These are phyloP conservation scores for Astrothelium macrocarpum DNA, from an alignment of 495 filamentous ascomycete species.

Conservation along the genomic window DNA sequence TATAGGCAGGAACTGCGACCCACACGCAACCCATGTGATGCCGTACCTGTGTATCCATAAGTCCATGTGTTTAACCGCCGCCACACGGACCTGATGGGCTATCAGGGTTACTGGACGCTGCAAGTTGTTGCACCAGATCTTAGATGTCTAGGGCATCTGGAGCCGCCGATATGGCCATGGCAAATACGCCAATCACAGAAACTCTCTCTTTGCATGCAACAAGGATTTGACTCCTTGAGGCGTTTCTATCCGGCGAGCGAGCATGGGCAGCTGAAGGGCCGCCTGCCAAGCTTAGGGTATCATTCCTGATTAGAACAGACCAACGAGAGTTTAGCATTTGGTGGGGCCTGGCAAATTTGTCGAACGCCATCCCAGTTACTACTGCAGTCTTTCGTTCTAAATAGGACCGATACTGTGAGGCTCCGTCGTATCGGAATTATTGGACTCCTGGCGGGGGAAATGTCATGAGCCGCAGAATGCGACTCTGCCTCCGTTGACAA, in stretches of 20 bases:
- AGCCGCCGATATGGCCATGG: background rate
- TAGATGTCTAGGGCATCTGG: background rate
- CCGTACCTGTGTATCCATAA: no score
- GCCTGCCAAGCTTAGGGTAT: background rate
- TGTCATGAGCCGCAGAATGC: background rate
- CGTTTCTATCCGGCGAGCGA: background rate
- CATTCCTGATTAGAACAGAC: background rate
- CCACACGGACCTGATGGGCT: background rate
- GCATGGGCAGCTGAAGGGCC: background rate
- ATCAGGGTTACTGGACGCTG: background rate
- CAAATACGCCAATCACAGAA: background rate
- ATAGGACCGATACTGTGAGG: no score
- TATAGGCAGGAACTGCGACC: background rate
- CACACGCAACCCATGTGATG: no score
- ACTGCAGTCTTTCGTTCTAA: no score
- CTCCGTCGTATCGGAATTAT: no score
- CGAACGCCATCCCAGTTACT: background rate
- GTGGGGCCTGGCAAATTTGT: background rate
- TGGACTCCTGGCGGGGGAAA: no score
- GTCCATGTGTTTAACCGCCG: background rate
- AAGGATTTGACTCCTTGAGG: background rate
- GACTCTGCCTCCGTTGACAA: background rate
- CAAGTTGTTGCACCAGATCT: background rate
- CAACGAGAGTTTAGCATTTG: background rate
- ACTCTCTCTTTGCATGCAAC: background rate